Evolutionary conservation across 2,329 filamentous ascomycete species (phyloP).

Genomic region (Zymoseptoria tritici): DNA sequence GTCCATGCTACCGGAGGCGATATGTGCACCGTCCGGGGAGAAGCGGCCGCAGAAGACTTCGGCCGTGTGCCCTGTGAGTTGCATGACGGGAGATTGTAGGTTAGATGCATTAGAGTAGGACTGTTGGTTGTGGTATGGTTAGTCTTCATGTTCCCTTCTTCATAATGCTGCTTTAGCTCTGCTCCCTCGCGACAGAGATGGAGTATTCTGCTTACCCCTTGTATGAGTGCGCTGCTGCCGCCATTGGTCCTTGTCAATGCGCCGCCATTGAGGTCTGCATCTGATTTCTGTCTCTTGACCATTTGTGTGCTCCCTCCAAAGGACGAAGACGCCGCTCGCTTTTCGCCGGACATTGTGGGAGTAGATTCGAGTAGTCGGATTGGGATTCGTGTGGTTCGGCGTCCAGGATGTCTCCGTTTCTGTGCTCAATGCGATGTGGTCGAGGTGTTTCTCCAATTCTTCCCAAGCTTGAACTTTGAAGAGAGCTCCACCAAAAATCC

Average conservation of each 20-base stretch:
- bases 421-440: neutral
- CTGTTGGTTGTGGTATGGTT: slow-evolving; percentile 9
- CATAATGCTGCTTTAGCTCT: slow-evolving; percentile 18
- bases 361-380: neutral
- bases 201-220: slow-evolving; percentile 51
- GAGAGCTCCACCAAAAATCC: neutral
- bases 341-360: slow-evolving; percentile 72
- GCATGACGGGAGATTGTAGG: slow-evolving; percentile 87
- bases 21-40: slow-evolving; percentile 76
- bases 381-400: neutral
- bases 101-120: slow-evolving; percentile 31
- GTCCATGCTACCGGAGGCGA: slow-evolving; percentile 95
- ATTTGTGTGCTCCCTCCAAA: slow-evolving; percentile 67
- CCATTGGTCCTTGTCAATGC: slow-evolving; percentile 53
- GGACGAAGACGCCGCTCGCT: slow-evolving; percentile 79
- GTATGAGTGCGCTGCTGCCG: slow-evolving; percentile 54
- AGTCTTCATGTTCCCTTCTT: slow-evolving; percentile 15
- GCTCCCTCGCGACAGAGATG: slow-evolving; percentile 25
- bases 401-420: neutral
- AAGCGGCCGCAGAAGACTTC: slow-evolving; percentile 91
- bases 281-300: slow-evolving; percentile 80
- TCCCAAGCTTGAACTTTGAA: neutral
- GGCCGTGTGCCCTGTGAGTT: slow-evolving; percentile 70
- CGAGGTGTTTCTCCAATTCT: neutral
- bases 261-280: slow-evolving; percentile 47